Evolutionary conservation across 345 rosid genomes (phyloP), one percentile per base, ranked within the genome.

Genomic region (Populus simonii): DNA sequence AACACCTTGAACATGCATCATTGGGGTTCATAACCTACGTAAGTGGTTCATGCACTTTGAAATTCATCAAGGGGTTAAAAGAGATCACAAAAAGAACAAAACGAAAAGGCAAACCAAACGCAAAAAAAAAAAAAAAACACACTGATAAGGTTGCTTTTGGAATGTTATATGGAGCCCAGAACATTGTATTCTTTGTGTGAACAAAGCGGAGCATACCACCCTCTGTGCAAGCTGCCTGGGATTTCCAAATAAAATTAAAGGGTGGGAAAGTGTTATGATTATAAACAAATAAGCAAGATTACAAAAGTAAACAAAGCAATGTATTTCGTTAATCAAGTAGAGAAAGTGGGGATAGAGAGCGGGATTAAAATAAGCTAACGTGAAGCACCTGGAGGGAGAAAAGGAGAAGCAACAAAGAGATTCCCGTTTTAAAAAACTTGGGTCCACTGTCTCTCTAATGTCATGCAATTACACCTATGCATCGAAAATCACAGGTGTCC

Each of bases 131-230:
- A 73, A 74, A 63, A 63, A 39, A 39, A 41, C 10, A 10, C 13
- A 53, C 36, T 4, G 41, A 61, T 15, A 29, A 35, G 71, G 43
- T 61, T 63, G 36, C 39, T 13, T 55, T 23, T 53, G 38, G 8
- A 7, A 49, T 36, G 10, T 15, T 15, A 25, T 4, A 51, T 74
- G 47, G 76, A 53, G 47, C 76, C 49, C 71, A 65, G 59, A 74
- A 67, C 81, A 68, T 65, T 31, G 75, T 66, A 36, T 74, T 66
- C 33, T 22, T 70, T 85, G 86, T 43, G 78, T 45, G 78, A 23
- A 75, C 76, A 84, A 84, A 84, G 89, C 74, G 86, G 77, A 84
- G 83, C 87, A 87, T 82, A 86, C 80, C 83, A 78, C 87, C 84
- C 76, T 72, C 79, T 62, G 79, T 72, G 87, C 78, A 73, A 78